Percentiles rank a stretch among this genome's conserved stretches.
These are phyloP conservation scores for Oligophagozyma castellii DNA, from an alignment of 1,139 yeast genomes.

Conservation along the genomic window DNA sequence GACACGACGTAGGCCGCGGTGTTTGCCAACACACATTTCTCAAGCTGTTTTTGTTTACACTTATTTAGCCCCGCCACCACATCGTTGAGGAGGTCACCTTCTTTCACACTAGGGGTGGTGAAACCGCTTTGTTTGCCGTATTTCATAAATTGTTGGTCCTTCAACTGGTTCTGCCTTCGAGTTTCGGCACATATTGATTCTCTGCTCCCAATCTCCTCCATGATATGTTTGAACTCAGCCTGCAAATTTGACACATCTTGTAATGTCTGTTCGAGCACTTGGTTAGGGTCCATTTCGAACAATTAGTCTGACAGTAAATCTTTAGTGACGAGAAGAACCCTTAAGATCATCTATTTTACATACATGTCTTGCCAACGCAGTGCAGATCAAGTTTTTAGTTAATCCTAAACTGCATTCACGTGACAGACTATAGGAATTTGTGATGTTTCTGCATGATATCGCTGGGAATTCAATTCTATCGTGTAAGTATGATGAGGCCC, in stretches of 20 bases:
- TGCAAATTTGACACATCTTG: constrained; percentile 77
- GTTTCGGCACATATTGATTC: constrained; percentile 58
- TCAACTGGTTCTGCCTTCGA: constrained; percentile 50
- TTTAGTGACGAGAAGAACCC: no score
- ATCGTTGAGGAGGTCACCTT: constrained; percentile 48
- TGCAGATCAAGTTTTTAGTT: no score
- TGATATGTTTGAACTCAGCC: constrained; percentile 68
- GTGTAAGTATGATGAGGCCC: no score
- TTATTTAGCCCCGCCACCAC: constrained; percentile 56
- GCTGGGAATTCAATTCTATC: no score
- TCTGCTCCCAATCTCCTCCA: constrained; percentile 64
- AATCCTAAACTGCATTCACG: no score
- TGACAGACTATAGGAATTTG: no score
- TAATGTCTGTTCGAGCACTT: constrained; percentile 59
- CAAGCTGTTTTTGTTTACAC: constrained; percentile 53
- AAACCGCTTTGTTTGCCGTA: constrained; percentile 78
- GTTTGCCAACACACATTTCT: constrained; percentile 67
- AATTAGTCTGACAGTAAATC: no score
- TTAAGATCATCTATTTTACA: no score
- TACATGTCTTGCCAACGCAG: no score
- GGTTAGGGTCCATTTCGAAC: constrained; percentile 62
- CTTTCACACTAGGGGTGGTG: constrained; percentile 69
- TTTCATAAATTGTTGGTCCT: constrained; percentile 72
- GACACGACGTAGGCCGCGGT: constrained; percentile 68
- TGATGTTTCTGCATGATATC: no score